phyloP scores from a whole-genome alignment of 202 grass and related monocot genomes.

The Panicum virgatum region DNA sequence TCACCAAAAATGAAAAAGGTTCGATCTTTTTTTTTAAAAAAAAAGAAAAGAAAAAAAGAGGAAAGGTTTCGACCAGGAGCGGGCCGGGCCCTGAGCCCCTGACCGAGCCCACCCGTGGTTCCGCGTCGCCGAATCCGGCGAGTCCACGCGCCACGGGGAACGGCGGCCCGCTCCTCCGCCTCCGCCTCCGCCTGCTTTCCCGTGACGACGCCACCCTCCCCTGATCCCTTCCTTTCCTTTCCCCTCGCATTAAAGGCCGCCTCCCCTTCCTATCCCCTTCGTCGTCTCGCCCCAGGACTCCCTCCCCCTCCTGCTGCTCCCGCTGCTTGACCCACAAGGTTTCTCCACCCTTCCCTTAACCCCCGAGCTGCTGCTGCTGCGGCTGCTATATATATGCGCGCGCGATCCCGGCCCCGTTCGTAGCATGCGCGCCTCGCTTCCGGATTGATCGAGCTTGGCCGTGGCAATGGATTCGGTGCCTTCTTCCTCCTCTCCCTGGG shows the following conservation, averaged over 20 bases:
- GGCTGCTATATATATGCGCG: slow-evolving; percentile 32
- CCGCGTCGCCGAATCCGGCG: background rate
- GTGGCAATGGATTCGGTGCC: slow-evolving; percentile 41
- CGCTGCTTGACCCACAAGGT: slow-evolving; percentile 31
- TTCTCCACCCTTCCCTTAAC: background rate
- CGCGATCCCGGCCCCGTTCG: background rate
- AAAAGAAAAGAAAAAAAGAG: too few species aligned
- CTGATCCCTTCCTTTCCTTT: background rate
- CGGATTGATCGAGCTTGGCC: background rate
- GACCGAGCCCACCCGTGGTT: background rate
- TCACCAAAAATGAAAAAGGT: too few species aligned
- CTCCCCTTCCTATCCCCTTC: background rate
- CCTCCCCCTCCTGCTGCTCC: background rate
- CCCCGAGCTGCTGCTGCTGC: background rate
- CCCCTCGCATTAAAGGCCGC: background rate
- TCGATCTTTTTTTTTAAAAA: too few species aligned
- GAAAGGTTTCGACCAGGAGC: background rate
- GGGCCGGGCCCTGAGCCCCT: background rate
- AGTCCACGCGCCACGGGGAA: background rate
- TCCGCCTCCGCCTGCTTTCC: background rate
- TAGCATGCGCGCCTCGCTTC: slow-evolving; percentile 1
- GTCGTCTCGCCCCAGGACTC: background rate
- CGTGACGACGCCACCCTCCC: background rate
- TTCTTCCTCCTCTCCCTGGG: background rate
- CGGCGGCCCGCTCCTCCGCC: background rate